Evolutionary conservation across 2,329 filamentous ascomycete genomes (phyloP).

Genomic region (Talaromyces sp.): DNA sequence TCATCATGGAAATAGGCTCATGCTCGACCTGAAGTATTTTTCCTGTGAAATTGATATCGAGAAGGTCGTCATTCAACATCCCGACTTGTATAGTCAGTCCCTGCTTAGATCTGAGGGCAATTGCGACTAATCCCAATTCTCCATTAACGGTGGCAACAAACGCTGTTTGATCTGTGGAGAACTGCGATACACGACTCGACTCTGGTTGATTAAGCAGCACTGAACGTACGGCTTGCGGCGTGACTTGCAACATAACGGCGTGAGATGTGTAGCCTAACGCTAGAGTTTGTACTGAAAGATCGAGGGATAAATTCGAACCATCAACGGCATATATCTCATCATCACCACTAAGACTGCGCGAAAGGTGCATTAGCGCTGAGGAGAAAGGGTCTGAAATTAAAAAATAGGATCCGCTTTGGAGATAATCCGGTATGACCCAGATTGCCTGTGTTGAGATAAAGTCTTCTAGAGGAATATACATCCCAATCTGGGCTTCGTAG

Average conservation of each 20-base stretch:
- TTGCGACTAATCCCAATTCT: slow-evolving; percentile 28
- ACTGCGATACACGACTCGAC: slow-evolving; percentile 25
- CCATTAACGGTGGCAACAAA: slow-evolving; percentile 33
- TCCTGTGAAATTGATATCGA: slow-evolving; percentile 25
- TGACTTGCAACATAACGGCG: slow-evolving; percentile 43
- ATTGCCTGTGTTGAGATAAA: slow-evolving; percentile 40
- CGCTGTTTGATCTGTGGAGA: slow-evolving; percentile 24
- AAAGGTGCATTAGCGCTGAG: slow-evolving; percentile 38
- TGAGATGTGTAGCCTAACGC: slow-evolving; percentile 39
- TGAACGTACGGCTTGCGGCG: slow-evolving; percentile 35
- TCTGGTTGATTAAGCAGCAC: slow-evolving; percentile 24
- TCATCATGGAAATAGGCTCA: slow-evolving; percentile 37
- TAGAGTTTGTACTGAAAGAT: slow-evolving; percentile 43
- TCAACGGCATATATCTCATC: slow-evolving; percentile 36
- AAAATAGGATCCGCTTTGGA: slow-evolving; percentile 35
- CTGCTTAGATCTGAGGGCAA: slow-evolving; percentile 27
- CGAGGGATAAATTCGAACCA: slow-evolving; percentile 39
- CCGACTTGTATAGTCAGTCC: slow-evolving; percentile 30
- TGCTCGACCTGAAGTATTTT: slow-evolving; percentile 27
- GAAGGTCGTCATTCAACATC: slow-evolving; percentile 17
- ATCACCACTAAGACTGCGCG: slow-evolving; percentile 33
- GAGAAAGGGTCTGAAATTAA: slow-evolving; percentile 43
- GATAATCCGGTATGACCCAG: slow-evolving; percentile 42
- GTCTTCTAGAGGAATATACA: slow-evolving; percentile 40
- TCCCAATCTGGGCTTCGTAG: slow-evolving; percentile 63